Evolutionary conservation across 1,139 yeast species (phyloP), one percentile per base, ranked within the genome.

Genomic region (Pichia sp.): DNA sequence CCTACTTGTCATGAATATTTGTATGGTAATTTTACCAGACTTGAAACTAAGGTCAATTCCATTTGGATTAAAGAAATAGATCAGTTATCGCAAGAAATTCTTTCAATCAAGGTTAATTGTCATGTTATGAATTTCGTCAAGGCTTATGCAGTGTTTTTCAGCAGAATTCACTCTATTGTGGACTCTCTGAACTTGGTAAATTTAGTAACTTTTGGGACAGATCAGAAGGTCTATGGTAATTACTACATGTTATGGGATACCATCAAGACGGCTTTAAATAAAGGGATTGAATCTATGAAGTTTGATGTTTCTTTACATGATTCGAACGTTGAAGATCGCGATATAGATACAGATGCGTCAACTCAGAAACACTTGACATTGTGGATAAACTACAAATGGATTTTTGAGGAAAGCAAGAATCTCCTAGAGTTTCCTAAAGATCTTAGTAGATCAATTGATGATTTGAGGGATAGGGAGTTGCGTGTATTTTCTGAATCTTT

Each of bases 1-100:
- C 72, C 79, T 2, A 74, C 85, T 2, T 81, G 83, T 67, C 92
- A 86, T 66, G 96, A 88, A 59, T 89, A 79, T 62, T 70, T 86
- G 40, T 74, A 79, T 58, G 76, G 78, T 49, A 74, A 79, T 57
- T 72, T 86, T 60, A 75, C 74, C 47, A 80, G 80, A 60, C 62
- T 84, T 4, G 72, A 74, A 29, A 84, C 84, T 42, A 80, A 80
- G 63, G 73, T 82, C 51, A 73, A 72, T 49, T 71, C 70, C 45
- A 72, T 74, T 26, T 89, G 96, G 96, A 71, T 71, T 40, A 80
- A 78, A 59, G 82, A 80, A 59, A 70, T 87, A 34, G 79, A 77
- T 32, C 71, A 70, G 15, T 90, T 86, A 65, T 69, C 81, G 23
- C 79, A 79, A 26, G 61, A 72, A 29, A 74, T 88, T 44, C 80